phyloP scores from a whole-genome alignment of 345 rosid species.

The Ceriops zippeliana region DNA sequence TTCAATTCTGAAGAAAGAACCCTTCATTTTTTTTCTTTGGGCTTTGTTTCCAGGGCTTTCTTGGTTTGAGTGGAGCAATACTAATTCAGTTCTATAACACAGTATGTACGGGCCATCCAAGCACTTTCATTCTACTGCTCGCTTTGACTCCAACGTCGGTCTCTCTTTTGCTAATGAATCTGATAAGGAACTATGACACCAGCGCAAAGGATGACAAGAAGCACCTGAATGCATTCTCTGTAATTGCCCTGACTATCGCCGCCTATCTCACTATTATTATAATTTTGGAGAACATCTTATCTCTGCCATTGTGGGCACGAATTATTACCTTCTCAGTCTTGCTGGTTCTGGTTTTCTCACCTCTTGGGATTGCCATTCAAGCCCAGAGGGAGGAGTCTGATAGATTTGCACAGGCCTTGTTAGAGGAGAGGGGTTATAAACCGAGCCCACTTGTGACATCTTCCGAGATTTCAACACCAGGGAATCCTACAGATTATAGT shows the following conservation, averaged over 20 bases:
- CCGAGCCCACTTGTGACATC: constrained; percentile 6
- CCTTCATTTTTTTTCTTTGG: background rate
- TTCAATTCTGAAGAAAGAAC: background rate
- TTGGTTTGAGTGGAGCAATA: constrained; percentile 85
- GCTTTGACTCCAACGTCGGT: constrained; percentile 57
- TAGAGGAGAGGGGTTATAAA: constrained; percentile 27
- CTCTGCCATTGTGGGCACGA: constrained; percentile 48
- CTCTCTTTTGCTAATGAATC: constrained; percentile 62
- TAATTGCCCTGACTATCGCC: constrained; percentile 51
- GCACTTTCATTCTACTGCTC: constrained; percentile 59
- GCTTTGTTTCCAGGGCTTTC: constrained; percentile 61
- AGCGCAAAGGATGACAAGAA: constrained; percentile 51
- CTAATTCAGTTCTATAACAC: constrained; percentile 67
- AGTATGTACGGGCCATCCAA: constrained; percentile 50
- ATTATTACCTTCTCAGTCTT: constrained; percentile 39
- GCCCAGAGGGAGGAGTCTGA: constrained; percentile 45
- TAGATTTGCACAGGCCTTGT: constrained; percentile 19
- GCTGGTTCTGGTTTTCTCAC: constrained; percentile 50
- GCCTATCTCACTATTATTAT: constrained; percentile 71
- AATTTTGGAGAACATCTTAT: constrained; percentile 47
- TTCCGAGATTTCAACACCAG: background rate
- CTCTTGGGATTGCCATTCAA: constrained; percentile 50
- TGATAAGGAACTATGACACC: constrained; percentile 53
- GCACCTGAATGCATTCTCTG: constrained; percentile 69
- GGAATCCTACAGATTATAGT: constrained; percentile 17